These are phyloP conservation scores for Endotrypanum monterogeii DNA, from an alignment of 208 protist species.

Conservation along the genomic window DNA sequence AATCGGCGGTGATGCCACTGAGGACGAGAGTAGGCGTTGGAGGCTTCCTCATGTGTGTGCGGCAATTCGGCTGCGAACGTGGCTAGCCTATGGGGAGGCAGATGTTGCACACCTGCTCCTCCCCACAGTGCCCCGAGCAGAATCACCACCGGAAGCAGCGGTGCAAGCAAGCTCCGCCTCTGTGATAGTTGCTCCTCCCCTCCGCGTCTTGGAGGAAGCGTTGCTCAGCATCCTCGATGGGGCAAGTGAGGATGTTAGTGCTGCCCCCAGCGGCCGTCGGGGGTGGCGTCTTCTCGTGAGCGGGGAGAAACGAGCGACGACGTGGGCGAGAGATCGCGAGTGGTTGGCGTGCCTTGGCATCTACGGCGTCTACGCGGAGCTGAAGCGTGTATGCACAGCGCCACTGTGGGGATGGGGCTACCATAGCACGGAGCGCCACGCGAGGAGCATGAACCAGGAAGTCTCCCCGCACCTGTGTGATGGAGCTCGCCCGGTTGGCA, in stretches of 20 bases:
- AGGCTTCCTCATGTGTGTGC: background rate
- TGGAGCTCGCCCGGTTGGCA: background rate
- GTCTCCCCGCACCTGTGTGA: background rate
- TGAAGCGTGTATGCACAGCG: background rate
- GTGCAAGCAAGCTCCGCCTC: background rate
- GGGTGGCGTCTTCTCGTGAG: background rate
- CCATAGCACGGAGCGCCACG: background rate
- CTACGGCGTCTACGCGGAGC: background rate
- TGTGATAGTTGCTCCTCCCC: background rate
- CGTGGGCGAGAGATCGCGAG: background rate
- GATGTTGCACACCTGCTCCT: background rate
- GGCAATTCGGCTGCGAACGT: slow-evolving; percentile 16
- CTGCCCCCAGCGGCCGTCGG: background rate
- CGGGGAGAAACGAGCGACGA: background rate
- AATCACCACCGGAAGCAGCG: background rate
- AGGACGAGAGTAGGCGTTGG: background rate
- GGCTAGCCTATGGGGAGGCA: slow-evolving; percentile 5
- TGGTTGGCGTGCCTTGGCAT: background rate
- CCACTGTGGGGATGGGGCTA: background rate
- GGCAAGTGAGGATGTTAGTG: background rate
- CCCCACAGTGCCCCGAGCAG: background rate
- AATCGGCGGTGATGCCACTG: background rate
- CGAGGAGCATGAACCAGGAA: background rate
- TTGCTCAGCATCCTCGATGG: background rate
- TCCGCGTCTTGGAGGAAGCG: slow-evolving; percentile 20